These are phyloP conservation scores for Dichomitus squalens DNA, from an alignment of 1,284 basidiomycete genomes.

Conservation along the genomic window DNA sequence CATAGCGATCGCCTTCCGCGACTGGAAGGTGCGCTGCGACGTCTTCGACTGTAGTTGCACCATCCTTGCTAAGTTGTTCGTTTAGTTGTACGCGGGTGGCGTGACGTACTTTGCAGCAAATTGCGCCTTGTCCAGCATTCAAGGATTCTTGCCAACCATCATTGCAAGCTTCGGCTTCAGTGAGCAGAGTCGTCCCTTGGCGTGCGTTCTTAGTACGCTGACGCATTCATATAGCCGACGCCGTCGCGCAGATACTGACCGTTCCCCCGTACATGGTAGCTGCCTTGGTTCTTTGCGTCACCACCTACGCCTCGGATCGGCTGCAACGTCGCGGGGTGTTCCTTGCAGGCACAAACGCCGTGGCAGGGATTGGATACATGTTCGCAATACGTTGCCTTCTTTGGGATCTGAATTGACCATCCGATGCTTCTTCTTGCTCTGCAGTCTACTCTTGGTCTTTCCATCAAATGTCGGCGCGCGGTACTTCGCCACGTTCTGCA, in stretches of 20 bases:
- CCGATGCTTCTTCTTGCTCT: neutral
- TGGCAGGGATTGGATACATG: constrained; percentile 71
- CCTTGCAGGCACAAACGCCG: constrained; percentile 48
- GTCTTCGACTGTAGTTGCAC: neutral
- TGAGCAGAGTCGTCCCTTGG: constrained; percentile 18
- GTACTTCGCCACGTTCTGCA: constrained; percentile 73
- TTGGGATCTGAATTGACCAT: too few species aligned
- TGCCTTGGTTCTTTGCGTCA: constrained; percentile 61
- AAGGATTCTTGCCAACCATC: constrained; percentile 86
- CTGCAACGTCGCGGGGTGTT: constrained; percentile 70
- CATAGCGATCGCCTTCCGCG: constrained; percentile 63
- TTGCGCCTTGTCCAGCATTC: constrained; percentile 75
- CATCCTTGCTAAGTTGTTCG: neutral
- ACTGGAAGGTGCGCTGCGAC: constrained; percentile 59
- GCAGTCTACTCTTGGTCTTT: constrained; percentile 54
- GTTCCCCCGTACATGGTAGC: constrained; percentile 84
- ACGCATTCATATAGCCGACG: constrained; percentile 40
- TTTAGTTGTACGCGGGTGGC: constrained; percentile 61
- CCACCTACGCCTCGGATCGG: constrained; percentile 72
- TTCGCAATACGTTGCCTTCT: constrained; percentile 34
- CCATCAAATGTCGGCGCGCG: constrained; percentile 49
- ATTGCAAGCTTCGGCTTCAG: constrained; percentile 71
- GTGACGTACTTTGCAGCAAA: constrained; percentile 82
- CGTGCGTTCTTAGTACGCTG: neutral
- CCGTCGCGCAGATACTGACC: constrained; percentile 68